phyloP scores from a whole-genome alignment of 805 yeast genomes.

The Zygosaccharomyces lentus region DNA sequence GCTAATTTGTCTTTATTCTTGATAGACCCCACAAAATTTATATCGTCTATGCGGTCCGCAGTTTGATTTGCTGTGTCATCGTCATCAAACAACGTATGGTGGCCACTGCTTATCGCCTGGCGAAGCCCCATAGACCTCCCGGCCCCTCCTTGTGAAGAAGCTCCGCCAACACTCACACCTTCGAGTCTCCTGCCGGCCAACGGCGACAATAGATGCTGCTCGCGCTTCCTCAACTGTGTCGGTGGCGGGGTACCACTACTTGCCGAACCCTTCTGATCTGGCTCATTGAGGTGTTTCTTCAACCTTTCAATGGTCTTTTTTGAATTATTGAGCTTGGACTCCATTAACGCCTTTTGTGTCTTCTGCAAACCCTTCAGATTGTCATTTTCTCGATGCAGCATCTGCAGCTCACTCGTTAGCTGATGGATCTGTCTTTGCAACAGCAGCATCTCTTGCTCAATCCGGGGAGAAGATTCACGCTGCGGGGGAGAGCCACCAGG shows the following conservation, averaged over 20 bases:
- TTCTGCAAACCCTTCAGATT: slow-evolving; percentile 32
- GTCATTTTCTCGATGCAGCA: slow-evolving; percentile 31
- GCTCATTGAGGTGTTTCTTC: slow-evolving; percentile 15
- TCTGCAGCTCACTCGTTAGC: slow-evolving; percentile 33
- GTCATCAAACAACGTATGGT: slow-evolving; percentile 21
- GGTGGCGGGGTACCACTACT: slow-evolving; percentile 2
- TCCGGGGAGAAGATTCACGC: slow-evolving; percentile 14
- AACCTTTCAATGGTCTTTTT: slow-evolving; percentile 31
- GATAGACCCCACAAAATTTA: slow-evolving; percentile 18
- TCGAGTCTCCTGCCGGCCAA: slow-evolving; percentile 18
- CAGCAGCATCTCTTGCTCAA: slow-evolving; percentile 31
- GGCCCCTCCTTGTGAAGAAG: slow-evolving; percentile 4
- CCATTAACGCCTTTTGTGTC: slow-evolving; percentile 34
- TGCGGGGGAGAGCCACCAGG: background rate
- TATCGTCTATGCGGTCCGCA: slow-evolving; percentile 16
- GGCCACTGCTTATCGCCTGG: slow-evolving; percentile 22
- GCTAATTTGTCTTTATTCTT: slow-evolving; percentile 16
- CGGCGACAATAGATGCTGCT: slow-evolving; percentile 28
- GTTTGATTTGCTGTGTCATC: slow-evolving; percentile 10
- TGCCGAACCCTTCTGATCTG: background rate
- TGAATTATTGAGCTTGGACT: slow-evolving; percentile 35
- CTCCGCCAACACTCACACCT: slow-evolving; percentile 1
- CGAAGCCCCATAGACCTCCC: slow-evolving; percentile 22
- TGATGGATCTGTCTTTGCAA: slow-evolving; percentile 36
- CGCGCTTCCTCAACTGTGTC: slow-evolving; percentile 4